Evolutionary conservation across 176 grass and related monocot species (phyloP), one percentile per base, ranked within the genome.

Genomic region (Phoenix dactylifera): DNA sequence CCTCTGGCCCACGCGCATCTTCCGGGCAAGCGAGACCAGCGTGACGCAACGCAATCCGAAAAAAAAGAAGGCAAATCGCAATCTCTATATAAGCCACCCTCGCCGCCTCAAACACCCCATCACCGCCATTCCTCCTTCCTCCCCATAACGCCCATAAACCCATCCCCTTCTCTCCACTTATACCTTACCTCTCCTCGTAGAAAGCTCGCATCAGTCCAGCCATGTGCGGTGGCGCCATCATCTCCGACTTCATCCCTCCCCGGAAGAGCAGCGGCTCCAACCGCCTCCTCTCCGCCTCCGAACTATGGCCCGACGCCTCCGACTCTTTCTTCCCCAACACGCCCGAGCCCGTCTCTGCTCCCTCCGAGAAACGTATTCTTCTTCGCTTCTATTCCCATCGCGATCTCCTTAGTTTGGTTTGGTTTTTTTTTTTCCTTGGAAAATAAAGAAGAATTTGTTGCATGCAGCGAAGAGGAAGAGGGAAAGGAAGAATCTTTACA

Each of bases 221-320:
- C 56, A 96, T 96, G 91, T 96, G 91, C 77, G 91, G 91, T 55
- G 91, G 91, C 6, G 86, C 86, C 1, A 80, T 96, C 75, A 87
- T 96, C 67, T 80, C 26, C 77, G 86, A 96, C 67, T 87, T 85
- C 72, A 85, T 96, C 78, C 86, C 91, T 26, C 5, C 62, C 18
- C 72, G 72, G 24, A 65, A 49, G 15, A 14, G 29, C 10, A 5
- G 15, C 5, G 17, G 4, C 51, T 18, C 44, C 28, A 59, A 62
- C 2, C 57, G 66, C 48, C 19, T 59, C 48, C n/a, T 49, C 52
- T 72, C 79, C 2, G 18, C 83, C 19, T 65, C 72, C 60, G 83
- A 87, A 59, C 44, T 96, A 62, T 96, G 91, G 91, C 77, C 74
- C 9, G 72, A 80, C 0, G 72, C 63, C 0, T 14, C 44, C 0